A percentile compares a stretch with the other conserved stretches of the same genome.
phyloP scores from a whole-genome alignment of 176 grass and related monocot genomes.

The Juncus effusus region DNA sequence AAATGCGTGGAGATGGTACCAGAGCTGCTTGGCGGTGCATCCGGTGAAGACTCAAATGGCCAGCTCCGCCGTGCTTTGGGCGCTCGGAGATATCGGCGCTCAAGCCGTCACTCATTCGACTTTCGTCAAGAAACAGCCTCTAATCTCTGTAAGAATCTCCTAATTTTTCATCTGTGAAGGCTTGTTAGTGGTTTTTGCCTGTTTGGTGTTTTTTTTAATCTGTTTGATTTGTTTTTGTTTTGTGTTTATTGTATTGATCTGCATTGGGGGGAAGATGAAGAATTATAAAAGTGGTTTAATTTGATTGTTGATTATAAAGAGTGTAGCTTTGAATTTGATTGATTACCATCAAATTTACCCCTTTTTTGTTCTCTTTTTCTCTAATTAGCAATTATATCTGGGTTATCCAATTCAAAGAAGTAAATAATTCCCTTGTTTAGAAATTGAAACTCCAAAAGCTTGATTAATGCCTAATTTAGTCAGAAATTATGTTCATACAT shows the following conservation, averaged over 20 bases:
- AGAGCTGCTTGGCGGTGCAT: slow-evolving; percentile 63
- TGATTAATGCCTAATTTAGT: no score
- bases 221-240: neutral
- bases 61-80: slow-evolving; percentile 88
- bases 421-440: no score
- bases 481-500: no score
- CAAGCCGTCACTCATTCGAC: slow-evolving; percentile 70
- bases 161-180: neutral
- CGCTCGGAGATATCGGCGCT: slow-evolving; percentile 80
- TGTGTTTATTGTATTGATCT: slow-evolving; percentile 4
- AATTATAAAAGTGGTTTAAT: no score
- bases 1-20: slow-evolving; percentile 88
- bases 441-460: no score
- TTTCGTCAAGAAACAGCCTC: neutral
- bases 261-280: no score
- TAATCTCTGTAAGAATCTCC: slow-evolving; percentile 17
- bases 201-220: neutral
- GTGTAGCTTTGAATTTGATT: no score
- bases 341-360: no score
- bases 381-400: no score
- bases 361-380: no score
- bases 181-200: neutral
- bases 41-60: slow-evolving; percentile 88
- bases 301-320: no score
- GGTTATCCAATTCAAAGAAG: no score